Evolutionary conservation across 176 grass and related monocot genomes (phyloP).

Genomic region (Oryza nivara): DNA sequence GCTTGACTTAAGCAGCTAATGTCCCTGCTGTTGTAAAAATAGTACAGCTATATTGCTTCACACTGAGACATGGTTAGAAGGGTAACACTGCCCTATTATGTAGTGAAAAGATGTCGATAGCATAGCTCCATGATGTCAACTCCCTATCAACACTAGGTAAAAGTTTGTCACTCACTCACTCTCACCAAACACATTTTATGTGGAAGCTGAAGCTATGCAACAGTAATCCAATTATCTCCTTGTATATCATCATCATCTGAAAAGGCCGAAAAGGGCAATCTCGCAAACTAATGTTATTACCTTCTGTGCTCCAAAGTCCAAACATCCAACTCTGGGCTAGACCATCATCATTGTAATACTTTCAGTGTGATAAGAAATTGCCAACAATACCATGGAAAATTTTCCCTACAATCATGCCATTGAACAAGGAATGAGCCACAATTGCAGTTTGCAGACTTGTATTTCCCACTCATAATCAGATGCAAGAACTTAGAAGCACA

Average conservation of each 20-base stretch:
- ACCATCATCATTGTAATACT: constrained; percentile 74
- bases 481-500: constrained; percentile 10
- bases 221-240: constrained; percentile 63
- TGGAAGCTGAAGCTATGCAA: constrained; percentile 17
- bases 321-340: constrained; percentile 90
- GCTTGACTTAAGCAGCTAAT: neutral
- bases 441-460: neutral
- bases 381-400: constrained; percentile 81
- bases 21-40: constrained; percentile 5
- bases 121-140: neutral
- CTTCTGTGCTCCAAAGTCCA: constrained; percentile 70
- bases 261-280: constrained; percentile 51
- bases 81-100: neutral
- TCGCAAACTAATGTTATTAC: constrained; percentile 93
- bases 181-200: constrained; percentile 18
- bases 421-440: constrained; percentile 18
- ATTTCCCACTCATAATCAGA: constrained; percentile 4
- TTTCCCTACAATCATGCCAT: constrained; percentile 66
- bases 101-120: too few relatives aligned
- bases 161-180: neutral
- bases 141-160: neutral
- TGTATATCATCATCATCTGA: constrained; percentile 98
- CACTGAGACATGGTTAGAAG: constrained; percentile 4
- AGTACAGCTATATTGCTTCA: constrained; percentile 8
- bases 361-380: constrained; percentile 40